Conservation (phyloP, 108 stramenopile species). For the Cyclotella kingstonii region DNA sequence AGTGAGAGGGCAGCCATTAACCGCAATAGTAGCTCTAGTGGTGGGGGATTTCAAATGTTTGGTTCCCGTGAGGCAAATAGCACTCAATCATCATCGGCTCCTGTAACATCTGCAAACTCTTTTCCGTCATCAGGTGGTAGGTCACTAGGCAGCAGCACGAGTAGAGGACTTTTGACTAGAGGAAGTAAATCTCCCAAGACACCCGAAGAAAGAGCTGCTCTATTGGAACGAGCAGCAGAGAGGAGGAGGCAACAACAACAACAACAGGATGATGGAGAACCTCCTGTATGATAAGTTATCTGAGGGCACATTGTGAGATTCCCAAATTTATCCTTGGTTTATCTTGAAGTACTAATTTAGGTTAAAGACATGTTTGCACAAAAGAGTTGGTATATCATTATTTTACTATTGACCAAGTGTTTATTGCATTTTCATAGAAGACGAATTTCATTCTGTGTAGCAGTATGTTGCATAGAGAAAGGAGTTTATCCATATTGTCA, state of each 20-base stretch:
- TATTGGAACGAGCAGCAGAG: conserved; percentile 44
- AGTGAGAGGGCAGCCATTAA: conserved; percentile 24
- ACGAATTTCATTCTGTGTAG: too few species aligned
- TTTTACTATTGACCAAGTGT: too few species aligned
- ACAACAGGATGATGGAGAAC: conserved; percentile 27
- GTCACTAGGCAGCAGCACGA: conserved; percentile 32
- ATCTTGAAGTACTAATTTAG: too few species aligned
- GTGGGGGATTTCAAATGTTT: conserved; percentile 26
- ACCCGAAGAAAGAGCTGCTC: conserved; percentile 48
- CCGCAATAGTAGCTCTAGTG: conserved; percentile 10
- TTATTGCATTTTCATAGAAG: too few species aligned
- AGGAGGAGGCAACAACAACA: conserved; percentile 43
- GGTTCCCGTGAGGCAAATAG: too few species aligned
- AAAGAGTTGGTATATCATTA: too few species aligned
- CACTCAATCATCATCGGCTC: conserved; percentile 33
- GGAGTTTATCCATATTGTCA: too few species aligned
- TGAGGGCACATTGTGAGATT: too few species aligned
- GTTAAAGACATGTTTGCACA: too few species aligned
- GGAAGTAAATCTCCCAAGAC: conserved; percentile 43
- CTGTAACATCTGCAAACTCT: conserved; percentile 20
- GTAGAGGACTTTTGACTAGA: conserved; percentile 36
- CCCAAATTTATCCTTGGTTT: too few species aligned
- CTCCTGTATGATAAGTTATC: conserved; percentile 33
- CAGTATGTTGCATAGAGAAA: too few species aligned
- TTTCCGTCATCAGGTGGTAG: conserved; percentile 43